These are phyloP conservation scores for Symmetrospora coprosmae DNA, from an alignment of 768 basidiomycete species.

Conservation along the genomic window DNA sequence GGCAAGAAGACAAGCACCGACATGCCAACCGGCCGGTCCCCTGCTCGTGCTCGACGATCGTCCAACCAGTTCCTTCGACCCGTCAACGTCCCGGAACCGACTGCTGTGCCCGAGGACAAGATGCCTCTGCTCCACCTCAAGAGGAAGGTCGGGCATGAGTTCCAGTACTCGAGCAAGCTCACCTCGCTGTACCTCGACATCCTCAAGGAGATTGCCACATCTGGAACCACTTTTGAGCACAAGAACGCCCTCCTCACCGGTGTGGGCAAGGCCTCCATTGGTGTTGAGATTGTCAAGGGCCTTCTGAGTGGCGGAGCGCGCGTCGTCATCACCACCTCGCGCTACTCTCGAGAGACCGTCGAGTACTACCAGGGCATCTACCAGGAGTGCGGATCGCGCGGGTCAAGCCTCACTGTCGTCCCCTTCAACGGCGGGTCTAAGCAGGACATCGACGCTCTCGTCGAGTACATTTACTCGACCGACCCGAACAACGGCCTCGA, in stretches of 20 bases:
- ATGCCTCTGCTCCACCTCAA: constrained; percentile 89
- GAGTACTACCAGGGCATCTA: constrained; percentile 98
- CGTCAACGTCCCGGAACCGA: constrained; percentile 48
- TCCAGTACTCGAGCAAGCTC: constrained; percentile 96
- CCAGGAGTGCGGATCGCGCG: constrained; percentile 85
- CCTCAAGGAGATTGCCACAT: constrained; percentile 92
- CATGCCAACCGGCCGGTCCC: constrained; percentile 29
- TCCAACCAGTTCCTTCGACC: constrained; percentile 97
- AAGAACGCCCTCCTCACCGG: constrained; percentile 97
- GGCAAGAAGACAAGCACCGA: constrained; percentile 53
- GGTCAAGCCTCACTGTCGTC: constrained; percentile 91
- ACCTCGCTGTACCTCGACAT: constrained; percentile 82
- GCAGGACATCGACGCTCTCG: constrained; percentile 92
- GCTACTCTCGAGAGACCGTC: constrained; percentile 86
- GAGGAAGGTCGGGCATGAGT: constrained; percentile 82
- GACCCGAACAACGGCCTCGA: constrained; percentile 45
- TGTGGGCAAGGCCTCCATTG: constrained; percentile 94
- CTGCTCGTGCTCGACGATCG: constrained; percentile 62
- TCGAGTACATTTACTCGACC: constrained; percentile 93
- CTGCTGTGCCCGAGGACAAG: constrained; percentile 70
- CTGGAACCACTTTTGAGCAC: constrained; percentile 95
- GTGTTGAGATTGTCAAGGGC: constrained; percentile 92
- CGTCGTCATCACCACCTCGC: constrained; percentile 92
- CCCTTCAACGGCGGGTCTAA: constrained; percentile 99
- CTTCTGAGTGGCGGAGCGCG: constrained; percentile 90